Evolutionary conservation across 2,329 filamentous ascomycete genomes (phyloP), one percentile per base, ranked within the genome.

Genomic region (Diaporthe vaccinii): DNA sequence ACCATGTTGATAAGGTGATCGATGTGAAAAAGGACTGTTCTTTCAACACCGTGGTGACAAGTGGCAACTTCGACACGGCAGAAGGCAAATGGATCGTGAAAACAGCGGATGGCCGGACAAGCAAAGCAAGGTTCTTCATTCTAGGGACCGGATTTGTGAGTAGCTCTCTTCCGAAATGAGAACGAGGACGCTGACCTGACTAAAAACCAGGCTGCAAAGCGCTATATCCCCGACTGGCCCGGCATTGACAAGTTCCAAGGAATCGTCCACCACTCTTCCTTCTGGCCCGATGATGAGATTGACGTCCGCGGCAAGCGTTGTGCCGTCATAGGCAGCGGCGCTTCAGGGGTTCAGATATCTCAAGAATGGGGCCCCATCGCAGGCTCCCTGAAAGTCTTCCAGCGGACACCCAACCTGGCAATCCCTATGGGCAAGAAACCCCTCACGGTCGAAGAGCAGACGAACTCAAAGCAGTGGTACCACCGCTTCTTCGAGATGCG

Each of bases 341-440:
- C 91, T 0, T 90, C 90, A 0, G 92, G 91, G 1, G 88, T 93
- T 1, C 92, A 93, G 78, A 88, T 92, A 58, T 87, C 88, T 0
- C 92, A 94, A 77, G 91, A 90, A 72, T 89, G 88, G 81, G 89
- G 87, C 2, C 88, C 88, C 3, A 80, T 85, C 17, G 90, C 87
- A 0, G 86, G 84, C 8, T 82, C 88, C 1, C 77, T 94, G 34
- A 87, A 83, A 3, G 89, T 94, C 49, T 93, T 93, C 81, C 91
- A 93, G 78, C 87, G 92, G 15, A 93, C 91, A 1, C 92, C 92
- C 0, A 94, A 93, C 75, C 84, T 92, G 9, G 90, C 90, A 0
- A 78, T 93, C 0, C 91, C 91, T 0, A 92, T 94, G 90, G 85
- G 87, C 3, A 86, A 88, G 74, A 82, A 84, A 3, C 55, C 83